Base-by-base conservation (phyloP, 768 basidiomycete species). In the Lactarius sp. region DNA sequence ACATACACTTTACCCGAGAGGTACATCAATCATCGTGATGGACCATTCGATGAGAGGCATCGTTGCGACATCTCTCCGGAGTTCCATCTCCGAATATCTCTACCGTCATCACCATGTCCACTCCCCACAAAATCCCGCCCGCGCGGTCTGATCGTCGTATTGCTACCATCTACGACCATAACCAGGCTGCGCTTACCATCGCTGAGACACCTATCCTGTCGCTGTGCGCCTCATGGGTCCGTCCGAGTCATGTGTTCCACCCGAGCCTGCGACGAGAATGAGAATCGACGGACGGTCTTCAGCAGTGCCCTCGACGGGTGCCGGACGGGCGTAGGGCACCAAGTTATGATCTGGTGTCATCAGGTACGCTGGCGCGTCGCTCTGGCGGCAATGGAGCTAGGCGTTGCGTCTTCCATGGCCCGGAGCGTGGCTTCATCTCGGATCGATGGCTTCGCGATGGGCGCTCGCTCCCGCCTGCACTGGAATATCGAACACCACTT, bases 21-120 rank as follows among this genome's bases (percentile, higher is more conserved):
- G 22, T 27, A 27, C 22, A 3, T 69, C 76, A 39, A 83, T 98
- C 59, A 82, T 89, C 52, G 71, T 27, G 61, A 77, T 98, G 73
- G 97, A 90, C 2, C 96, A 98, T 73, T 98, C 95, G 10, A 99
- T 99, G 97, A 97, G 97, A 31, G 97, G 97, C 10, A 77, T 96
- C 53, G 94, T 96, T 5, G 93, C 92, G 10, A 85, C 86, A 0
- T 85, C 89, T 5, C 78, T 95, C 14, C 82, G 22, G 22, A 27
- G 22, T 95, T 9, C 84, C 89, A 2, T 83, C 85, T 6, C 67
- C 72, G 6, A 73, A 84, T 59, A 84, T 96, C 44, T 84, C 87
- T 9, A 83, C 86, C 0, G 81, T 98, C 62, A 82, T 98, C 70
- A 98, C 97, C n/a, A 91, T 99, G 90, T 94, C 93, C 0, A 92